Evolutionary conservation across 495 filamentous ascomycete genomes (phyloP), one percentile per base, ranked within the genome.

Genomic region (Penicillium pulvis): DNA sequence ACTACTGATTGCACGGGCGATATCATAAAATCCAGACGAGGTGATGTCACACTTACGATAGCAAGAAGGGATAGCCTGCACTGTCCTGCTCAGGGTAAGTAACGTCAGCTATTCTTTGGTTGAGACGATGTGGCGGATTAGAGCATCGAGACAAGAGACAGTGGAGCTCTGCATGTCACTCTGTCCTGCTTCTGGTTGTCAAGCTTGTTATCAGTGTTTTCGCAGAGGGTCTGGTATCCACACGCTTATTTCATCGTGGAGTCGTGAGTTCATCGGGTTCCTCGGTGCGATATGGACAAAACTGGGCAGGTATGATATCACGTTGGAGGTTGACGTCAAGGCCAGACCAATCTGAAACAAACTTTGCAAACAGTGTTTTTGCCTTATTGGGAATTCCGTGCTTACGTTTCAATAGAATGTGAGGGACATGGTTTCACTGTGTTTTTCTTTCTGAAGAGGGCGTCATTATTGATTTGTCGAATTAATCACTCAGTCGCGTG

Each of bases 41-140:
- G 57, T 75, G 74, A 77, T 74, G 72, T 77, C 74, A 77, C 58
- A 44, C 61, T 77, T 73, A 77, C 72, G 65, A 60, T 55, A 16
- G 33, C 30, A 16, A 35, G 44, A 48, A 49, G 41, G 16, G 31
- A 55, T n/a, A 46, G 53, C 36, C n/a, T 45, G 19, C 39, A 35
- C 62, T 59, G 30, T 53, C 46, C 16, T 47, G 23, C 30, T 26
- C 44, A 17, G 24, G 2, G 8, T 16, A 8, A 62, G 51, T 67
- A 65, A 68, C 64, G 67, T 69, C 71, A 74, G 71, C 33, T 55
- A 36, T 36, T 31, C 10, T 44, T 41, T 44, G 26, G 44, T 48
- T 36, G 35, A 62, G 46, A 45, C 20, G 14, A 24, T 52, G 62
- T 71, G 67, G 66, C 64, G 59, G 62, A 48, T 36, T 61, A 19